These are phyloP conservation scores for Brettanomyces sp. DNA, from an alignment of 805 yeast genomes.

Conservation along the genomic window DNA sequence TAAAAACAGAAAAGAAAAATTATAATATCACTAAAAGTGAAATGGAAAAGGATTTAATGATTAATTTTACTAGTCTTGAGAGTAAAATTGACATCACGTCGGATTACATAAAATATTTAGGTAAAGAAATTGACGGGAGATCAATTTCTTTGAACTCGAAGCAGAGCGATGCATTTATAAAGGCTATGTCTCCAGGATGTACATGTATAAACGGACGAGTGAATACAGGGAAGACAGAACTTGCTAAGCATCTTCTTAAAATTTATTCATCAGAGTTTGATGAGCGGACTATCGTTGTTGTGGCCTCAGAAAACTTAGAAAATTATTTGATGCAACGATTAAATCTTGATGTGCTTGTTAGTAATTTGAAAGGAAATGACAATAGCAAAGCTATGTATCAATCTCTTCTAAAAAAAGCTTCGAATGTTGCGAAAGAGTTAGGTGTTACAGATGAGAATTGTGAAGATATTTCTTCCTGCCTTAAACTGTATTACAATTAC, in stretches of 20 bases:
- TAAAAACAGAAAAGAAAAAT: too few species aligned
- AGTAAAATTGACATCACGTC: too few species aligned
- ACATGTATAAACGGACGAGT: constrained; percentile 13
- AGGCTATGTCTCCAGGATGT: constrained; percentile 7
- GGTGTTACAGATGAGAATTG: constrained; percentile 8
- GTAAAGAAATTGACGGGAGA: not conserved
- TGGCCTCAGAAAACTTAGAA: constrained; percentile 9
- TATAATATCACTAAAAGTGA: too few species aligned
- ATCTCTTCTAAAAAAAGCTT: constrained; percentile 17
- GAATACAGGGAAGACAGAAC: constrained; percentile 25
- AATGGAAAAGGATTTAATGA: too few species aligned
- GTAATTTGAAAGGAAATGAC: too few species aligned
- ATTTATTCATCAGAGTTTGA: constrained; percentile 11
- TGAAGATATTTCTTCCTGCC: constrained; percentile 26
- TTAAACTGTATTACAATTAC: constrained; percentile 20
- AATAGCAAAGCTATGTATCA: constrained; percentile 2
- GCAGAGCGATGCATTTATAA: constrained; percentile 1
- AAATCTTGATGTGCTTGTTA: too few species aligned
- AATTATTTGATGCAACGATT: not conserved
- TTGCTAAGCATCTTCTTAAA: constrained; percentile 18
- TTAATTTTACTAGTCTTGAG: too few species aligned
- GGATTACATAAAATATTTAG: too few species aligned
- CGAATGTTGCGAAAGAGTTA: constrained; percentile 20
- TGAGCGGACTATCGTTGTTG: constrained; percentile 22
- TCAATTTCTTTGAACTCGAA: not conserved